phyloP scores from a whole-genome alignment of 768 basidiomycete species.

The Epithele typhae region DNA sequence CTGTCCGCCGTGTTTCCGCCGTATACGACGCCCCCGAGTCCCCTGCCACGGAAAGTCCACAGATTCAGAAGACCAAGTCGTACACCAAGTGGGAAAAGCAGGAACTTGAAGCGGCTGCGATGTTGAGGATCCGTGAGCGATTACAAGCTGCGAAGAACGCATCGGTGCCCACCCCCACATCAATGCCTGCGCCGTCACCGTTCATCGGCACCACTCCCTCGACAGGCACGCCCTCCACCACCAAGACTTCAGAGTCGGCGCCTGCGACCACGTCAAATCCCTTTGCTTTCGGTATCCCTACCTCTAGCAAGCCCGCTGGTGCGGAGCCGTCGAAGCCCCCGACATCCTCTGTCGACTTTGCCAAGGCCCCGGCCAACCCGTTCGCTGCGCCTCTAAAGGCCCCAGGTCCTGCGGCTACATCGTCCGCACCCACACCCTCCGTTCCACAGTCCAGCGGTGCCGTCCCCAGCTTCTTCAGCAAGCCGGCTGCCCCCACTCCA shows the following conservation, averaged over 20 bases:
- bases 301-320: conserved; percentile 21
- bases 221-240: no score
- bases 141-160: conserved; percentile 22
- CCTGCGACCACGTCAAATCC: neutral
- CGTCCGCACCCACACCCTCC: conserved; percentile 1
- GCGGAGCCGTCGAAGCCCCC: neutral
- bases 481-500: conserved; percentile 18
- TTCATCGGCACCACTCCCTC: no score
- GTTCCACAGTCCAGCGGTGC: conserved; percentile 1
- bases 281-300: conserved; percentile 8
- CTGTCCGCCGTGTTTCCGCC: conserved; percentile 39
- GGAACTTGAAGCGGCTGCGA: conserved; percentile 75
- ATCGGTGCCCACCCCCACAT: no score
- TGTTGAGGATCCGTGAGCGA: conserved; percentile 62
- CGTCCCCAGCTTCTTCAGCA: conserved; percentile 29
- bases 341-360: conserved; percentile 5
- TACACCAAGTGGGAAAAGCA: conserved; percentile 87
- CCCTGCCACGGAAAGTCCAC: conserved; percentile 46
- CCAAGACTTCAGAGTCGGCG: neutral
- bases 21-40: conserved; percentile 23
- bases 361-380: neutral
- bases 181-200: no score
- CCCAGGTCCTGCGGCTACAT: conserved; percentile 1
- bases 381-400: conserved; percentile 14
- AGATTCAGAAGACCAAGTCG: conserved; percentile 37